Conservation (phyloP, 306 rosid genomes). For the Trifolium dubium region DNA sequence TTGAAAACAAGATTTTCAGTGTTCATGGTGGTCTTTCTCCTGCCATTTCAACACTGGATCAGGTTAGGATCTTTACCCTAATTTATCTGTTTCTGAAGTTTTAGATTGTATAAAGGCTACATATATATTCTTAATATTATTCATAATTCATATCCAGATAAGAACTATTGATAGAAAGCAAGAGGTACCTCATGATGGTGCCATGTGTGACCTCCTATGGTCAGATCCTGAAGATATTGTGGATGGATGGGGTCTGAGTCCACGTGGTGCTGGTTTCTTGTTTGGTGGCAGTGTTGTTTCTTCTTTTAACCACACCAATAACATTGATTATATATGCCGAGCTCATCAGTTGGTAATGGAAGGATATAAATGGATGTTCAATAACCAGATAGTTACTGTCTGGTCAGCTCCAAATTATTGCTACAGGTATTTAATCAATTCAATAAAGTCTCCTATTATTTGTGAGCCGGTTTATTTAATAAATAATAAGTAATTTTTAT, state of each 20-base stretch:
- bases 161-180: slow-evolving; percentile 95
- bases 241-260: slow-evolving; percentile 98
- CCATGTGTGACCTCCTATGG: slow-evolving; percentile 99
- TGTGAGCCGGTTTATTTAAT: slow-evolving; percentile 33
- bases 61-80: slow-evolving; percentile 56
- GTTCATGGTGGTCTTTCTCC: slow-evolving; percentile 99
- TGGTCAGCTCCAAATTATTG: slow-evolving; percentile 99
- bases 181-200: slow-evolving; percentile 99
- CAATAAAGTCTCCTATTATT: slow-evolving; percentile 17
- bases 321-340: slow-evolving; percentile 93
- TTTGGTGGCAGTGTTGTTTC: slow-evolving; percentile 93
- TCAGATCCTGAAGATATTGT: slow-evolving; percentile 99
- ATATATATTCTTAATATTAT: neutral
- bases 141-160: slow-evolving; percentile 56
- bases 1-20: slow-evolving; percentile 91
- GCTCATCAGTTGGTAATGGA: slow-evolving; percentile 99
- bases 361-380: slow-evolving; percentile 99
- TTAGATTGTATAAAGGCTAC: slow-evolving; percentile 21
- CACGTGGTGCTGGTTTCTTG: slow-evolving; percentile 97
- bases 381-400: slow-evolving; percentile 95
- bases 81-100: slow-evolving; percentile 30
- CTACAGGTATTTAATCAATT: slow-evolving; percentile 67
- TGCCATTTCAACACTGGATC: slow-evolving; percentile 92
- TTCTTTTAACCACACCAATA: slow-evolving; percentile 91
- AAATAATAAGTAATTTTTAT: slow-evolving; percentile 29